A percentile compares a stretch with the other conserved stretches of the same genome.
phyloP scores from a whole-genome alignment of 192 early-diverging fungal genomes.

The Allomyces macrogynus region DNA sequence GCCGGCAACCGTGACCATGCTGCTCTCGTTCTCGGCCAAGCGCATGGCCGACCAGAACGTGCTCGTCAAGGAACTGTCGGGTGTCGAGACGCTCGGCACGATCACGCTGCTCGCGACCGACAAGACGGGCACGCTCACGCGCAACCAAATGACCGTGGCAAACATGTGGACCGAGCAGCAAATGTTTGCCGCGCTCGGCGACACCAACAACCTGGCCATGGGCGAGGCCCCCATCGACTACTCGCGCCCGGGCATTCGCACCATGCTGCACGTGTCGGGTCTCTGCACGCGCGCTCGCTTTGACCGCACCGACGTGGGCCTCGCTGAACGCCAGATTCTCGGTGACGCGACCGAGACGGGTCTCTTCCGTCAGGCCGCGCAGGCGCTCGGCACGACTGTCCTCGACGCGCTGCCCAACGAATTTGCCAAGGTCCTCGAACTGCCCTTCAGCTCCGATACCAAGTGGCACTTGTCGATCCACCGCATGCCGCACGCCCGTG shows the following conservation, averaged over 20 bases:
- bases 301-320: slow-evolving; percentile 68
- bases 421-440: slow-evolving; percentile 80
- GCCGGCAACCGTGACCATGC: slow-evolving; percentile 80
- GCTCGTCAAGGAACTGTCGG: slow-evolving; percentile 85
- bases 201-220: slow-evolving; percentile 22
- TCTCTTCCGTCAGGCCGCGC: slow-evolving; percentile 58
- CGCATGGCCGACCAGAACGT: slow-evolving; percentile 77
- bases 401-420: slow-evolving; percentile 46
- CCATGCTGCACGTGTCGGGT: slow-evolving; percentile 57
- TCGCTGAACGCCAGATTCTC: slow-evolving; percentile 55
- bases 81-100: slow-evolving; percentile 90
- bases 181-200: slow-evolving; percentile 34
- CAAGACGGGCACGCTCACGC: slow-evolving; percentile 91
- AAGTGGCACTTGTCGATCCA: slow-evolving; percentile 90
- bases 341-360: slow-evolving; percentile 94
- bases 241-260: slow-evolving; percentile 37
- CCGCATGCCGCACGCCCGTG: slow-evolving; percentile 41
- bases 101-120: slow-evolving; percentile 92
- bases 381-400: slow-evolving; percentile 28
- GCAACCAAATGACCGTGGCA: slow-evolving; percentile 92
- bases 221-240: slow-evolving; percentile 18
- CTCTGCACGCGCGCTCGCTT: slow-evolving; percentile 78
- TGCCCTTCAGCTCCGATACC: slow-evolving; percentile 91
- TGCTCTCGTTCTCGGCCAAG: slow-evolving; percentile 86
- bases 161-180: slow-evolving; percentile 65